These are phyloP conservation scores for Physaria fendleri DNA, from an alignment of 345 rosid species.

Conservation along the genomic window DNA sequence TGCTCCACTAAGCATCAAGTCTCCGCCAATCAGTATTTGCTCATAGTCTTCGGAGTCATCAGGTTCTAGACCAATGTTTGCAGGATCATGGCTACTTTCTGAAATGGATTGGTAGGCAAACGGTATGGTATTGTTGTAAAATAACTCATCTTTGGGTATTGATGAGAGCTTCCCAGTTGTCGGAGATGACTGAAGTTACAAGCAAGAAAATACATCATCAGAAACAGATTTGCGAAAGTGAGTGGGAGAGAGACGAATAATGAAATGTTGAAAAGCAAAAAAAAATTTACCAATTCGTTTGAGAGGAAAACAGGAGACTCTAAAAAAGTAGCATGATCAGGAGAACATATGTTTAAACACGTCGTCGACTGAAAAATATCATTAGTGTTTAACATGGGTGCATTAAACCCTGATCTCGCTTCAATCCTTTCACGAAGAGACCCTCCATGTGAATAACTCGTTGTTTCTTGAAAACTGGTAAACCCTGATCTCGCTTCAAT, in stretches of 20 bases:
- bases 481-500: slow-evolving; percentile 77
- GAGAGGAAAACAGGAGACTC: slow-evolving; percentile 79
- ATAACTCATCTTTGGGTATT: slow-evolving; percentile 46
- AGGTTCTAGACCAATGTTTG: slow-evolving; percentile 37
- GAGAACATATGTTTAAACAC: slow-evolving; percentile 56
- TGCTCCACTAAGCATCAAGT: slow-evolving; percentile 41
- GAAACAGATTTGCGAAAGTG: background rate
- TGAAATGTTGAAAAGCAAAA: background rate
- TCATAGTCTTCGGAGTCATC: slow-evolving; percentile 61
- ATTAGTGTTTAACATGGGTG: slow-evolving; percentile 56
- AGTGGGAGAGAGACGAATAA: background rate
- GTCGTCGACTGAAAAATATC: slow-evolving; percentile 47
- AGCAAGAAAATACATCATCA: background rate
- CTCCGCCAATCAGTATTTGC: slow-evolving; percentile 45
- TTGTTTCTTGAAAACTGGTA: slow-evolving; percentile 28
- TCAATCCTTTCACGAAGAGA: slow-evolving; percentile 72
- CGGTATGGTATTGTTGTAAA: slow-evolving; percentile 44
- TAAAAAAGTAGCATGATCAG: slow-evolving; percentile 64
- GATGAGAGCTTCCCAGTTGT: slow-evolving; percentile 76
- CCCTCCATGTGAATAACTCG: slow-evolving; percentile 40
- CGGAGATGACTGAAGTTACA: slow-evolving; percentile 71
- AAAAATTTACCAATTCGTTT: slow-evolving; percentile 49
- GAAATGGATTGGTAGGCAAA: slow-evolving; percentile 62
- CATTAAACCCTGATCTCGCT: slow-evolving; percentile 69
- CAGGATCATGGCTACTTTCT: slow-evolving; percentile 33